Evolutionary conservation across 108 stramenopile genomes (phyloP).

Genomic region (Ochromonas danica): DNA sequence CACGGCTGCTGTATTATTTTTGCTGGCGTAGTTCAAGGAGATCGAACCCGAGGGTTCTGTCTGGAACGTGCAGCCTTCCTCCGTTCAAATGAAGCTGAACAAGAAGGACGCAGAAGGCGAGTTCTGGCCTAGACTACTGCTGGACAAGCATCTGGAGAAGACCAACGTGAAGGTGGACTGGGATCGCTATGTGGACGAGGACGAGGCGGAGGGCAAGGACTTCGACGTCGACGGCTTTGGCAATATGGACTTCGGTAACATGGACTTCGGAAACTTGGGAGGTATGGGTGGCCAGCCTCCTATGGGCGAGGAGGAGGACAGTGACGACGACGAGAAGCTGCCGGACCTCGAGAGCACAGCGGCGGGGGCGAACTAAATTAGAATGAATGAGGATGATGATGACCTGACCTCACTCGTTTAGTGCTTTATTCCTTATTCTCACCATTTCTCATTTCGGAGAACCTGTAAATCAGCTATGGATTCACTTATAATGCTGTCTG

Average conservation of each 20-base stretch:
- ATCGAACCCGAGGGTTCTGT: slow-evolving; percentile 20
- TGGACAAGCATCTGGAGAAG: slow-evolving; percentile 32
- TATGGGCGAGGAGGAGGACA: slow-evolving; percentile 19
- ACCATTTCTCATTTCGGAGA: too few relatives aligned
- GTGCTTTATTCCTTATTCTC: too few relatives aligned
- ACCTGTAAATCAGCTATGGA: too few relatives aligned
- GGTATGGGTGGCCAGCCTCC: background rate
- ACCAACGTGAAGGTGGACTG: slow-evolving; percentile 24
- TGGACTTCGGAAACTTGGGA: background rate
- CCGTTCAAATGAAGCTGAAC: slow-evolving; percentile 38
- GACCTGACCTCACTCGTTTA: too few relatives aligned
- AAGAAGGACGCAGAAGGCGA: slow-evolving; percentile 38
- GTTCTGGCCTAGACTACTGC: slow-evolving; percentile 25
- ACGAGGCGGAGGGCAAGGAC: slow-evolving; percentile 32
- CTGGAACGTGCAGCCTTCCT: slow-evolving; percentile 16
- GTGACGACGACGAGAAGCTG: slow-evolving; percentile 25
- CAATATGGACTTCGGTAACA: background rate
- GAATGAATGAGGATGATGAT: too few relatives aligned
- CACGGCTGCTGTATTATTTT: too few relatives aligned
- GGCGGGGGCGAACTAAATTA: background rate
- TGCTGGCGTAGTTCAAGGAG: slow-evolving; percentile 24
- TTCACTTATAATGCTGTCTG: too few relatives aligned
- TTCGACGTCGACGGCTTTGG: slow-evolving; percentile 36
- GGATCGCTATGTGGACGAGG: slow-evolving; percentile 39
- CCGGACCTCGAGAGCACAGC: slow-evolving; percentile 23